These are phyloP conservation scores for Calonectria naviculata DNA, from an alignment of 2,329 filamentous ascomycete genomes.

Conservation along the genomic window DNA sequence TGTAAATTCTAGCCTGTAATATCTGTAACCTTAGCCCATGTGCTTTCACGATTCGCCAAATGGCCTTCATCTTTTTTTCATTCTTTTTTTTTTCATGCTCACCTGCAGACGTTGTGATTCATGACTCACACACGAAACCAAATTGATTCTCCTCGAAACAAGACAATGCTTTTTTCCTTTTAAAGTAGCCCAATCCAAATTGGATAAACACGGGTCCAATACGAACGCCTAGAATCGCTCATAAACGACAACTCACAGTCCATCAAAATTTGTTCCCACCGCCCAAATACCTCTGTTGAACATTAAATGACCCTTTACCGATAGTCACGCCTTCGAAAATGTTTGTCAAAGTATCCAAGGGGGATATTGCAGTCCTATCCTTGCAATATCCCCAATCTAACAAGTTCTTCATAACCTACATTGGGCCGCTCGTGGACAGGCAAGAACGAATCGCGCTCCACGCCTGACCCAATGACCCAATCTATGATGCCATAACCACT, in stretches of 20 bases:
- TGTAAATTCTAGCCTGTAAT: not conserved
- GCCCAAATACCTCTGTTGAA: not conserved
- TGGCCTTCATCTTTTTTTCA: not conserved
- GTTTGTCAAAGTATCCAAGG: too few relatives aligned
- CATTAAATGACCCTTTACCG: not conserved
- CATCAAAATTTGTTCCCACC: not conserved
- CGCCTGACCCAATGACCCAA: not conserved
- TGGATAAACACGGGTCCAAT: not conserved
- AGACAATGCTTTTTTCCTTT: not conserved
- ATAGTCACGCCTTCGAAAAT: not conserved
- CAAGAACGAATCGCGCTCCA: not conserved
- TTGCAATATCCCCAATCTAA: not conserved
- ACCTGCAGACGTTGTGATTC: not conserved
- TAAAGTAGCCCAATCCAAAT: not conserved
- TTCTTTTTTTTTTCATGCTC: too few relatives aligned
- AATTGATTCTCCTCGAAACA: not conserved
- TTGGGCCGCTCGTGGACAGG: not conserved
- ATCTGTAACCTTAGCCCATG: not conserved
- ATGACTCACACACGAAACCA: not conserved
- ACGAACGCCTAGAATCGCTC: too few relatives aligned
- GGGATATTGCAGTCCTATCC: too few relatives aligned
- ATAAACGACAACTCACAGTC: too few relatives aligned
- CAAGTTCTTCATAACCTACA: too few relatives aligned
- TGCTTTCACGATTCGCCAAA: not conserved
- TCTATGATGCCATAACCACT: not conserved